These are phyloP conservation scores for Elongisporangium prolatum DNA, from an alignment of 352 stramenopile genomes.

Conservation along the genomic window DNA sequence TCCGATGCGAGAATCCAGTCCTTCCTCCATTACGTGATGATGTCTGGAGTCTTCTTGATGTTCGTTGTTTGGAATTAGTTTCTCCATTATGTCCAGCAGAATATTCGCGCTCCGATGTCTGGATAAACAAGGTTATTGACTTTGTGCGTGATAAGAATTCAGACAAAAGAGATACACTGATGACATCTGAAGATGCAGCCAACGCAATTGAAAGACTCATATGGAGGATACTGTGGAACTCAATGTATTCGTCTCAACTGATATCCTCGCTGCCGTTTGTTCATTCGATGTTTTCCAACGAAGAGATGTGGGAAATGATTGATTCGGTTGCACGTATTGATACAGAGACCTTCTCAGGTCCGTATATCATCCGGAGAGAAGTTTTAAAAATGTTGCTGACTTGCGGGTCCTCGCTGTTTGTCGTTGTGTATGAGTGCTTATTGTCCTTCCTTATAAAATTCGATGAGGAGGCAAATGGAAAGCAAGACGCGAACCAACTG, in stretches of 20 bases:
- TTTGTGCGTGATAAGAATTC: neutral
- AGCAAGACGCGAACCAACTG: neutral
- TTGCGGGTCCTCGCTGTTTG: neutral
- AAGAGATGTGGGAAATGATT: neutral
- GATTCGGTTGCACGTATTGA: neutral
- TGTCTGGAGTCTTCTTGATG: neutral
- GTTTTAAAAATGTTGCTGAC: neutral
- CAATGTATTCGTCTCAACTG: neutral
- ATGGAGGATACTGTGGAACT: neutral
- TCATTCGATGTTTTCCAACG: neutral
- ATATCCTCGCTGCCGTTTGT: neutral
- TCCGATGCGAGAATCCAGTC: neutral
- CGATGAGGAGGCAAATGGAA: neutral
- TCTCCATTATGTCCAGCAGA: neutral
- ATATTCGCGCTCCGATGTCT: neutral
- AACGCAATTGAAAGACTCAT: neutral
- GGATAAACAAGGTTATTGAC: neutral
- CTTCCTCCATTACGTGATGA: neutral
- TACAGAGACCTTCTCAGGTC: neutral
- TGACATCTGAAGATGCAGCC: neutral
- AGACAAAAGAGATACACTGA: neutral
- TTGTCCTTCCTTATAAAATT: neutral
- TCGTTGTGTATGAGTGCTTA: neutral
- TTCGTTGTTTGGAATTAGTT: neutral
- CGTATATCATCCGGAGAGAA: neutral